These are phyloP conservation scores for Haplographium delicatum DNA, from an alignment of 495 filamentous ascomycete species.

Conservation along the genomic window DNA sequence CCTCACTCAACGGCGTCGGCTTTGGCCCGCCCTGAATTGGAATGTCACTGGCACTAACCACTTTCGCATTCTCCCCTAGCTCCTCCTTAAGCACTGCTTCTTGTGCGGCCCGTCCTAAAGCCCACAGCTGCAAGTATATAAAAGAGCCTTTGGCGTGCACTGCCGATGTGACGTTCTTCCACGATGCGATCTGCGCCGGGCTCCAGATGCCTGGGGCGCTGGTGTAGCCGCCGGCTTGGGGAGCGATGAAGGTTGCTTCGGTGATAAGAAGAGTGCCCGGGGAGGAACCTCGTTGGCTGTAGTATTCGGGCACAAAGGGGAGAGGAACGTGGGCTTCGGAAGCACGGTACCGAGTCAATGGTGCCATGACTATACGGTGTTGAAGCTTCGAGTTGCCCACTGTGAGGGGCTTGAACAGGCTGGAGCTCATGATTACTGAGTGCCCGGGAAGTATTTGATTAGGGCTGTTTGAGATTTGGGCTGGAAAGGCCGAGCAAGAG, in stretches of 20 bases:
- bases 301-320: conserved; percentile 50
- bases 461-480: too few species aligned
- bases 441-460: too few species aligned
- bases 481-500: too few species aligned
- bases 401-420: conserved; percentile 38
- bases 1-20: conserved; percentile 46
- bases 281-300: conserved; percentile 52
- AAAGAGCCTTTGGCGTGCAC: conserved; percentile 60
- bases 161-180: conserved; percentile 57
- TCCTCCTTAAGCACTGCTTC: conserved; percentile 34
- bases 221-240: conserved; percentile 42
- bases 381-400: conserved; percentile 32
- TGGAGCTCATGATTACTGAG: conserved; percentile 2
- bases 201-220: conserved; percentile 62
- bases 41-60: conserved; percentile 46
- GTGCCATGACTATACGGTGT: conserved; percentile 41
- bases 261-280: conserved; percentile 59
- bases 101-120: conserved; percentile 53
- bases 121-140: conserved; percentile 67
- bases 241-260: conserved; percentile 61
- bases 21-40: conserved; percentile 31
- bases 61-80: conserved; percentile 26
- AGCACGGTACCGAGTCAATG: conserved; percentile 44
- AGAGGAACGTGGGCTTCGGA: conserved; percentile 40
- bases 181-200: conserved; percentile 53